A percentile compares a stretch with the other conserved stretches of the same genome.
Conservation (phyloP, 495 filamentous ascomycete species). For the Neurospora terricola region DNA sequence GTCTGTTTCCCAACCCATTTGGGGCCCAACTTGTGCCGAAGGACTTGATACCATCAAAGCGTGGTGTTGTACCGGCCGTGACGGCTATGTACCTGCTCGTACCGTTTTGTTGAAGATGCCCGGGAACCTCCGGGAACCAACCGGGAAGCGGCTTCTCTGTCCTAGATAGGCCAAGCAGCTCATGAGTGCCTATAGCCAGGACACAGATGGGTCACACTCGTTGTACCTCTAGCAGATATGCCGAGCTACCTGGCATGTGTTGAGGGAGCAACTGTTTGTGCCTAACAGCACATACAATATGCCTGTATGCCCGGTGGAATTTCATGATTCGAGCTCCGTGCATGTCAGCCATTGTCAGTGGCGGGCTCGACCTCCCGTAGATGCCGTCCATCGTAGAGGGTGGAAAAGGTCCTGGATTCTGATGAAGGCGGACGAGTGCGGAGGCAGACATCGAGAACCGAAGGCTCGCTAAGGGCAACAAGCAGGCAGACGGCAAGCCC, state of each 20-base stretch:
- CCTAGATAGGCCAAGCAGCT: not conserved
- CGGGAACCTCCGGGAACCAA: not conserved
- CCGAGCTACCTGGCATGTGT: not conserved
- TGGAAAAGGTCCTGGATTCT: not conserved
- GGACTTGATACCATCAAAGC: not conserved
- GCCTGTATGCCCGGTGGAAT: not conserved
- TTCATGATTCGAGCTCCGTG: not conserved
- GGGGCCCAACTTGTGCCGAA: not conserved
- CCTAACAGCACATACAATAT: not conserved
- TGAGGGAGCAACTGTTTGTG: not conserved
- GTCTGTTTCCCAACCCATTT: not conserved
- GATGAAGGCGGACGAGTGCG: not conserved
- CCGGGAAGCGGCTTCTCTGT: not conserved
- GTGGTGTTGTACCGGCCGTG: slow-evolving; percentile 8
- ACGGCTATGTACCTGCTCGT: slow-evolving; percentile 14
- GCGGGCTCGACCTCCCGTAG: not conserved
- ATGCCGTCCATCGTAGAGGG: not conserved
- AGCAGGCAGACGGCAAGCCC: not conserved
- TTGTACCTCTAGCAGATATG: not conserved
- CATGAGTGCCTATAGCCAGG: not conserved
- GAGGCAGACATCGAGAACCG: not conserved
- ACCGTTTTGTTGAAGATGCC: slow-evolving; percentile 7
- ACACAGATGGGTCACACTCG: not conserved
- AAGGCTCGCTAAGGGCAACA: not conserved
- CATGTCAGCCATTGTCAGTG: not conserved